Conservation (phyloP, 2,329 filamentous ascomycete genomes). For the Alternaria brassicae region DNA sequence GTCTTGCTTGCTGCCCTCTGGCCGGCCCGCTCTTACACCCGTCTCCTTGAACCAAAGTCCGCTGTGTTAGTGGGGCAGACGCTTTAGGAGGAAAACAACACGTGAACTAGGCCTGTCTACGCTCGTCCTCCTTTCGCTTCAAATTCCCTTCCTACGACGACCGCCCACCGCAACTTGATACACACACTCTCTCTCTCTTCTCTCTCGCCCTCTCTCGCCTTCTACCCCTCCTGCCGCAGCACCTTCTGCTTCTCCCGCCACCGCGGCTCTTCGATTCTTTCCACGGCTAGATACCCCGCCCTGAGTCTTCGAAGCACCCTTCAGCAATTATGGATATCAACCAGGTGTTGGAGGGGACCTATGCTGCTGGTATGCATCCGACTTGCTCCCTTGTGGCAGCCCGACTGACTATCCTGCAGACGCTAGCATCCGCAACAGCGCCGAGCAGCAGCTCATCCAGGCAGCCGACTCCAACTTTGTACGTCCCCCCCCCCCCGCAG, state of each 20-base stretch:
- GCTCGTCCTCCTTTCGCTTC: constrained; percentile 48
- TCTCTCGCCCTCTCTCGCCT: too few species aligned
- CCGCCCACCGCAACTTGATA: constrained; percentile 46
- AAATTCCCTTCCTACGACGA: constrained; percentile 46
- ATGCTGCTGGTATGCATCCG: constrained; percentile 80
- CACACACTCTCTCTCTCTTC: constrained; percentile 21
- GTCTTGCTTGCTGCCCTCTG: constrained; percentile 23
- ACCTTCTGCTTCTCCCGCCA: constrained; percentile 27
- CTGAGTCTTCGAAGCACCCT: constrained; percentile 35
- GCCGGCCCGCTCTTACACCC: constrained; percentile 11
- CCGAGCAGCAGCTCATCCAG: constrained; percentile 91
- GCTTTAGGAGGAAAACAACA: constrained; percentile 40
- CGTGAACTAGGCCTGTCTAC: constrained; percentile 48
- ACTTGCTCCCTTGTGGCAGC: constrained; percentile 34
- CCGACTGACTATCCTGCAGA: constrained; percentile 65
- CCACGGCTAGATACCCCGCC: constrained; percentile 33
- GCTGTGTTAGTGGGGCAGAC: constrained; percentile 42
- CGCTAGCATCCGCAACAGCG: constrained; percentile 84
- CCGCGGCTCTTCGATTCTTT: constrained; percentile 25
- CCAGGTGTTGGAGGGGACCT: constrained; percentile 95
- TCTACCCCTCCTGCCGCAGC: constrained; percentile 27
- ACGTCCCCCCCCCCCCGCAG: constrained; percentile 54
- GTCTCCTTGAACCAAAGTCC: constrained; percentile 23
- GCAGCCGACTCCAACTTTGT: constrained; percentile 97
- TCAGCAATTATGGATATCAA: constrained; percentile 87